A percentile compares a stretch with the other conserved stretches of the same genome.
Conservation (phyloP, 805 yeast species). For the Hanseniaspora guilliermondii region DNA sequence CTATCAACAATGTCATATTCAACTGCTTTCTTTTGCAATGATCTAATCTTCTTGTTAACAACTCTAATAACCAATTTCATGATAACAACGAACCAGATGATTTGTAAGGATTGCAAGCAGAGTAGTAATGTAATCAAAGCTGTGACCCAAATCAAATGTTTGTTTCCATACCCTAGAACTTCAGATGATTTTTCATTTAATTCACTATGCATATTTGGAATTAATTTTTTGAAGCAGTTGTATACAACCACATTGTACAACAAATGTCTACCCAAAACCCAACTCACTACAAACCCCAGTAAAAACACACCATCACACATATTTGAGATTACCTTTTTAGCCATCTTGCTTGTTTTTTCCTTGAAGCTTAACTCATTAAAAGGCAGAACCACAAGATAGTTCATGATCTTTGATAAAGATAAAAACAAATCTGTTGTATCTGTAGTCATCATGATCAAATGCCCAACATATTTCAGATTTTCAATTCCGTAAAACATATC, state of each 20-base stretch:
- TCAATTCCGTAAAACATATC: background rate
- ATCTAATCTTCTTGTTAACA: slow-evolving; percentile 1
- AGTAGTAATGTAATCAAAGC: background rate
- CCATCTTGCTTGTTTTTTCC: background rate
- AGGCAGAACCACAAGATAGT: slow-evolving; percentile 45
- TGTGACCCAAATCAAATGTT: background rate
- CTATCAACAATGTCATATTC: slow-evolving; percentile 35
- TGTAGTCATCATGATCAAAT: slow-evolving; percentile 65
- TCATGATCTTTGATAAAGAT: slow-evolving; percentile 62
- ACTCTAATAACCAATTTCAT: slow-evolving; percentile 8
- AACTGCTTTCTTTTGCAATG: background rate
- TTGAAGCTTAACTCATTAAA: background rate
- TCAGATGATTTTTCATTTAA: background rate
- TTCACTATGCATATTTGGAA: background rate
- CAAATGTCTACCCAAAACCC: slow-evolving; percentile 12
- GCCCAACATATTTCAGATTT: slow-evolving; percentile 29
- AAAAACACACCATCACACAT: slow-evolving; percentile 4
- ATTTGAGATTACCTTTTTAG: background rate
- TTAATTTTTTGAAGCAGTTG: slow-evolving; percentile 1
- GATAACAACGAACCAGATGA: slow-evolving; percentile 9
- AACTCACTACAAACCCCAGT: slow-evolving; percentile 3
- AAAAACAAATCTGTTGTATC: slow-evolving; percentile 68
- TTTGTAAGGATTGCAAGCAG: slow-evolving; percentile 7
- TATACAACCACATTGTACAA: slow-evolving; percentile 8
- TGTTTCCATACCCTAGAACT: background rate